Percentiles rank a stretch among this genome's conserved stretches.
Conservation (phyloP, 805 yeast species). For the Pichia heedii region DNA sequence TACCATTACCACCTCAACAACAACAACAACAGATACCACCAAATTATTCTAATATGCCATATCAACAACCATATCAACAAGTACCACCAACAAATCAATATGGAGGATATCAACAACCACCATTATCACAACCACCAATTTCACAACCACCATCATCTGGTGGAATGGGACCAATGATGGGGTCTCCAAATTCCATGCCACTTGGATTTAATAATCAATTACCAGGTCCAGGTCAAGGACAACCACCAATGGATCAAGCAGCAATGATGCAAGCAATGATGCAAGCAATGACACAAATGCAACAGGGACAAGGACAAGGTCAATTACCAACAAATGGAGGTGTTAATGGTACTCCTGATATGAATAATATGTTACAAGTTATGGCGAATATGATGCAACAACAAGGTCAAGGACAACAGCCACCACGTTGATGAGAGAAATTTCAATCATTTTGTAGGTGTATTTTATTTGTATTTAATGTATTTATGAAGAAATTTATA, state of each 20-base stretch:
- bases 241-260: constrained; percentile 17
- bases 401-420: constrained; percentile 15
- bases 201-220: constrained; percentile 5
- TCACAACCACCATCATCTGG: constrained; percentile 5
- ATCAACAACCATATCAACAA: constrained; percentile 8
- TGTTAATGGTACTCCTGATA: constrained; percentile 19
- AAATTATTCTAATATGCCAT: constrained; percentile 2
- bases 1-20: constrained; percentile 9
- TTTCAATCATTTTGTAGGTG: neutral
- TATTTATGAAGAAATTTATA: neutral
- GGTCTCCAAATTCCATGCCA: neutral
- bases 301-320: constrained; percentile 14
- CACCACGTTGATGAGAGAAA: constrained; percentile 7
- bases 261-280: constrained; percentile 27
- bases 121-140: constrained; percentile 3
- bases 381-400: constrained; percentile 28
- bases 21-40: constrained; percentile 11
- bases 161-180: neutral
- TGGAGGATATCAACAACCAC: constrained; percentile 2
- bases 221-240: constrained; percentile 12
- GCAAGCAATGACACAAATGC: constrained; percentile 25
- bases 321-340: neutral
- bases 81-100: constrained; percentile 1
- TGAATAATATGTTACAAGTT: constrained; percentile 29
- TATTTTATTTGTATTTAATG: neutral